Conservation (phyloP, 345 rosid genomes). For the Barbarea vulgaris region DNA sequence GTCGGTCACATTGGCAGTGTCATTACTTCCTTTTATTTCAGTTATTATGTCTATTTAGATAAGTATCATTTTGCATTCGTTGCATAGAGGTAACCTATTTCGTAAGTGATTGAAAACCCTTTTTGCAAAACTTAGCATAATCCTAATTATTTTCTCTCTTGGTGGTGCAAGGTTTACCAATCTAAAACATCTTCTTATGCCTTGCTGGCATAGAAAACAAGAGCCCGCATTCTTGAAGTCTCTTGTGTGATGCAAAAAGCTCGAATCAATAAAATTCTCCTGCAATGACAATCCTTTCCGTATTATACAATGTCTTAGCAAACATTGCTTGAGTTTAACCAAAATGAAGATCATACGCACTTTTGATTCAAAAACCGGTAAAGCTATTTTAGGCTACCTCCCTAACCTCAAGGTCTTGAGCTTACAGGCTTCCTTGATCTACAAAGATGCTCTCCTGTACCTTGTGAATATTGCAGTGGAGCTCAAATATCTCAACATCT, state of each 20-base stretch:
- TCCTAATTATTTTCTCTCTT: neutral
- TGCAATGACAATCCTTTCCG: neutral
- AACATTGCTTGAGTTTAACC: neutral
- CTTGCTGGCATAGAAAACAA: neutral
- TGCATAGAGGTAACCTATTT: neutral
- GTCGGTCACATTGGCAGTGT: neutral
- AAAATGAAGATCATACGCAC: neutral
- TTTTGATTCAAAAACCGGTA: neutral
- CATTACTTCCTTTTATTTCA: neutral
- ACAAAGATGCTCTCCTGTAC: neutral
- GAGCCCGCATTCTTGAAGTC: neutral
- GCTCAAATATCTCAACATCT: neutral
- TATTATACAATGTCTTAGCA: neutral
- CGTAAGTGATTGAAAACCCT: neutral
- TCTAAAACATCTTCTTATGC: neutral
- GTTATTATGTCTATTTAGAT: neutral
- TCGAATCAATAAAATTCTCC: neutral
- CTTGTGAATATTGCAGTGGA: neutral
- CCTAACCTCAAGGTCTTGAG: neutral
- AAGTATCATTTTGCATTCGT: neutral
- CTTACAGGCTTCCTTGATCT: neutral
- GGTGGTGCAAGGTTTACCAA: neutral
- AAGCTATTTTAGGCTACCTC: neutral
- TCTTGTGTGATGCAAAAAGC: neutral
- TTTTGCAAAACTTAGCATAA: neutral